phyloP scores from a whole-genome alignment of 768 basidiomycete genomes.

The Jaapia argillacea region DNA sequence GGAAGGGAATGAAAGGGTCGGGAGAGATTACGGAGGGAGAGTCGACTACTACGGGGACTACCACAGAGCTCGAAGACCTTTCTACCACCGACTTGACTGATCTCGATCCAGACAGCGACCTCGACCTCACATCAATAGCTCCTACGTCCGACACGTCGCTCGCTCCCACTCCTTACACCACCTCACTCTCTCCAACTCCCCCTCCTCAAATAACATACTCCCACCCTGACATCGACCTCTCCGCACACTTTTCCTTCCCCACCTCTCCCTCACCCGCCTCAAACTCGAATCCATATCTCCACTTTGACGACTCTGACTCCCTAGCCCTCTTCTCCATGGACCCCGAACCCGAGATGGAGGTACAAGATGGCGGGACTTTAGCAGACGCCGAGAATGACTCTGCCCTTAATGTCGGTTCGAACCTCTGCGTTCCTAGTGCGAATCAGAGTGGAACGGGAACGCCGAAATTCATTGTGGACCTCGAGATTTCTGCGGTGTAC shows the following conservation, averaged over 20 bases:
- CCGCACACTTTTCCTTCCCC: conserved; percentile 9
- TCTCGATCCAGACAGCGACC: conserved; percentile 18
- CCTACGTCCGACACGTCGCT: too few relatives aligned
- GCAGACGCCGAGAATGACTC: conserved; percentile 20
- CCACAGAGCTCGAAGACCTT: conserved; percentile 29
- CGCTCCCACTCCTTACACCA: too few relatives aligned
- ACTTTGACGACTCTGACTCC: conserved; percentile 16
- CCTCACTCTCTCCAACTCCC: conserved; percentile 1
- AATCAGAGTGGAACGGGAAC: too few relatives aligned
- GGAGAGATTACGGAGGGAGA: conserved; percentile 14
- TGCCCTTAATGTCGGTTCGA: conserved; percentile 26
- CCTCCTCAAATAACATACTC: too few relatives aligned
- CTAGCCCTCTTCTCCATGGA: conserved; percentile 40
- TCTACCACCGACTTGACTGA: conserved; percentile 28
- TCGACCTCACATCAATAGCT: conserved; percentile 6
- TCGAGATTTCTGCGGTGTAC: conserved; percentile 64
- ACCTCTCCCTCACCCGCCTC: conserved; percentile 18
- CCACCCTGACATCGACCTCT: neutral
- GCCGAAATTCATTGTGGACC: conserved; percentile 33
- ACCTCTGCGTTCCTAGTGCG: conserved; percentile 48
- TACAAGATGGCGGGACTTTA: neutral
- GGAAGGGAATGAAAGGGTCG: conserved; percentile 20
- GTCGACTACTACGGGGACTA: conserved; percentile 22
- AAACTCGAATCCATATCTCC: conserved; percentile 14
- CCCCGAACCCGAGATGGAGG: conserved; percentile 15